These are phyloP conservation scores for Clathrus columnatus DNA, from an alignment of 768 basidiomycete genomes.

Conservation along the genomic window DNA sequence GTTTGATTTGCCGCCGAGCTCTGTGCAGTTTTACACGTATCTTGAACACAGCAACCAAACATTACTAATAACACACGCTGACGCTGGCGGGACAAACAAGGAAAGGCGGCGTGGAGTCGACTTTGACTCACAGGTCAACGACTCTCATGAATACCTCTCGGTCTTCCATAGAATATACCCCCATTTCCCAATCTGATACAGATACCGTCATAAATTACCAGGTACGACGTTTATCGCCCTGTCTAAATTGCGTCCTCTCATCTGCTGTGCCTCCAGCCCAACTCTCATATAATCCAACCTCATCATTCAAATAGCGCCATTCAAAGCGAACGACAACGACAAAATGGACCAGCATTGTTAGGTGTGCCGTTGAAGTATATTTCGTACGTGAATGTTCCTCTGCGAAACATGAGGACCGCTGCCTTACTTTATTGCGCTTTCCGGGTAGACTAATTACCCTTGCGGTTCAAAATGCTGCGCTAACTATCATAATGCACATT, in stretches of 20 bases:
- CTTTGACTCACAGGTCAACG: not conserved
- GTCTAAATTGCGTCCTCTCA: not conserved
- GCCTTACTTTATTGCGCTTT: slow-evolving; percentile 14
- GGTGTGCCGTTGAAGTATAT: slow-evolving; percentile 75
- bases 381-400: slow-evolving; percentile 43
- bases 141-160: not conserved
- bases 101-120: not conserved
- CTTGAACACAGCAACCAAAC: not conserved
- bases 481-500: slow-evolving; percentile 95
- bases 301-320: slow-evolving; percentile 7
- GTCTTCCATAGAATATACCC: not conserved
- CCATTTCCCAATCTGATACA: not conserved
- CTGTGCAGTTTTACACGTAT: not conserved
- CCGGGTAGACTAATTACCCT: slow-evolving; percentile 66
- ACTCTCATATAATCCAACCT: not conserved
- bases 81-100: not conserved
- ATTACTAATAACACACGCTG: too few species aligned
- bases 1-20: too few species aligned
- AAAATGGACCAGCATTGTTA: slow-evolving; percentile 46
- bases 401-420: slow-evolving; percentile 9
- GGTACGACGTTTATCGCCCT: not conserved
- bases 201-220: not conserved
- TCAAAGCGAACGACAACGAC: slow-evolving; percentile 24
- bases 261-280: not conserved
- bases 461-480: slow-evolving; percentile 83